Percentiles rank a stretch among this genome's conserved stretches.
These are phyloP conservation scores for Filosporella fistucella DNA, from an alignment of 495 filamentous ascomycete species.

Conservation along the genomic window DNA sequence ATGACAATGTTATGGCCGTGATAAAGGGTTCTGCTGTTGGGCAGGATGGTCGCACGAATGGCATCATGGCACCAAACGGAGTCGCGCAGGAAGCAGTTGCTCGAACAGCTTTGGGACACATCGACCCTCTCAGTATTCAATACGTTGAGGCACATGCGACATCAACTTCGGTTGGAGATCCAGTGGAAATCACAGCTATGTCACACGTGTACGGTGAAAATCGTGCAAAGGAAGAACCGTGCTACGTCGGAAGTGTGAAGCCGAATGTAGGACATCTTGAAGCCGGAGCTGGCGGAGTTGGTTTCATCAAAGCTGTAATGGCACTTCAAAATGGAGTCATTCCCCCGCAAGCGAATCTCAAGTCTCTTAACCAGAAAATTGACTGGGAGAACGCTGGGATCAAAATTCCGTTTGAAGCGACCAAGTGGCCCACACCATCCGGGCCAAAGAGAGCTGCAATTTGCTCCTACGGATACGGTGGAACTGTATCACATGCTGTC, in stretches of 20 bases:
- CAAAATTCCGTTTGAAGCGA: constrained; percentile 7
- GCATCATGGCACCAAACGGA: constrained; percentile 51
- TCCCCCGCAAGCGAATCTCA: constrained; percentile 41
- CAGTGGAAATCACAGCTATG: constrained; percentile 24
- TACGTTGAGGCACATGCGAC: constrained; percentile 35
- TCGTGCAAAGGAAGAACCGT: constrained; percentile 21
- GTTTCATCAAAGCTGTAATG: constrained; percentile 50
- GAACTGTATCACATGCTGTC: constrained; percentile 36
- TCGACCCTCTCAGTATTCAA: constrained; percentile 18
- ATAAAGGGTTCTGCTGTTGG: constrained; percentile 66
- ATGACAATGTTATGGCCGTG: constrained; percentile 66
- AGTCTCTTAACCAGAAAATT: constrained; percentile 38
- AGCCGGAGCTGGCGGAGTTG: constrained; percentile 48
- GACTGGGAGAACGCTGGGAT: constrained; percentile 10
- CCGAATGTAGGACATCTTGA: constrained; percentile 56
- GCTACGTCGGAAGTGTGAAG: constrained; percentile 46
- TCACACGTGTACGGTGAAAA: neutral
- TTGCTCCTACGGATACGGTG: constrained; percentile 40
- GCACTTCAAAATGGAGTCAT: constrained; percentile 52
- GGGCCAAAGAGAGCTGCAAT: constrained; percentile 27
- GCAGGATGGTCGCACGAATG: constrained; percentile 45
- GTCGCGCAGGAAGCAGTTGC: constrained; percentile 48
- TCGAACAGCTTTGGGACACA: constrained; percentile 33
- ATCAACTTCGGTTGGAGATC: constrained; percentile 46
- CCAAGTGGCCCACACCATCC: neutral